Percentiles rank a stretch among this genome's conserved stretches.
phyloP scores from a whole-genome alignment of 2,329 filamentous ascomycete genomes.

The Claviceps sorghi region DNA sequence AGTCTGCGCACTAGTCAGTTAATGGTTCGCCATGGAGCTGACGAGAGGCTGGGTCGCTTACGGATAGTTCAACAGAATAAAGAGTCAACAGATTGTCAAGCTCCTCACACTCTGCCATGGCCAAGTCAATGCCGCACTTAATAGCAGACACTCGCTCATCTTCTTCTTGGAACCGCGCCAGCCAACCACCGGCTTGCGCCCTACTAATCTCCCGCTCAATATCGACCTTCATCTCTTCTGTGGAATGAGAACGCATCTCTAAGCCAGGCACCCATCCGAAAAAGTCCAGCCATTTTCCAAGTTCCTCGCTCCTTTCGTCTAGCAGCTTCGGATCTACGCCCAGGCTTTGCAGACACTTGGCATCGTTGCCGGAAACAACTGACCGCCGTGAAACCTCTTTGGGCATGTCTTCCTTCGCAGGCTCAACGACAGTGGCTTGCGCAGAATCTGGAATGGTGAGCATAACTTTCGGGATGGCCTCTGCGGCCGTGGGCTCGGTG shows the following conservation, averaged over 20 bases:
- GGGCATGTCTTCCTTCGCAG: constrained; percentile 14
- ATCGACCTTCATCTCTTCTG: constrained; percentile 69
- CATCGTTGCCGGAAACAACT: constrained; percentile 56
- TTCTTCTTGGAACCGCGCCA: constrained; percentile 69
- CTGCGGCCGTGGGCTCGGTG: not conserved
- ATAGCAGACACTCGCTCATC: constrained; percentile 82
- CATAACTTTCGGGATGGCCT: constrained; percentile 40
- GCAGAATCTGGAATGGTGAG: constrained; percentile 34
- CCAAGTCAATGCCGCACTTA: constrained; percentile 69
- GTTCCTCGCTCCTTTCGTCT: constrained; percentile 62
- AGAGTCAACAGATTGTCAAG: constrained; percentile 85
- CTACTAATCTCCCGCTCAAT: constrained; percentile 78
- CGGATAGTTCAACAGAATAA: constrained; percentile 86
- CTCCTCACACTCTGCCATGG: constrained; percentile 92
- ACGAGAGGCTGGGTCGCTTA: constrained; percentile 30
- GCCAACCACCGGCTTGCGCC: constrained; percentile 84
- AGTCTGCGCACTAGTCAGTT: constrained; percentile 39
- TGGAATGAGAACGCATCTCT: constrained; percentile 56
- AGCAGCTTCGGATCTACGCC: constrained; percentile 67
- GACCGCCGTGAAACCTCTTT: constrained; percentile 43
- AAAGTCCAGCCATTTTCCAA: constrained; percentile 69
- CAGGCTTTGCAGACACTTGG: constrained; percentile 61
- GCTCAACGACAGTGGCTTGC: constrained; percentile 22
- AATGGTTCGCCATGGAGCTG: not conserved
- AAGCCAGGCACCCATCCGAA: constrained; percentile 76